Conservation (phyloP, 345 rosid genomes). For the Bruguiera sexangula region DNA sequence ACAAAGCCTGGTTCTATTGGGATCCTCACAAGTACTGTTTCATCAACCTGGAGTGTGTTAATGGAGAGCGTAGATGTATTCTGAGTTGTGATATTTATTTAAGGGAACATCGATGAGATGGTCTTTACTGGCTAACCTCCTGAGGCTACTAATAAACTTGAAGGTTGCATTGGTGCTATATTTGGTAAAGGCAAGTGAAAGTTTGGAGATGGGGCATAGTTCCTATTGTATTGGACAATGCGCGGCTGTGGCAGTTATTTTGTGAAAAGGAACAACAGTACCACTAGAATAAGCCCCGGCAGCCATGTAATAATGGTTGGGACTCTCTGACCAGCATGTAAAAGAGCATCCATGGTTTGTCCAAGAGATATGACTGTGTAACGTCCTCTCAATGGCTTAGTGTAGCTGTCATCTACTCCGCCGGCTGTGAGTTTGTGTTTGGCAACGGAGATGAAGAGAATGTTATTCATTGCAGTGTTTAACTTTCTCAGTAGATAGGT, state of each 20-base stretch:
- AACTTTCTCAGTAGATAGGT: no score
- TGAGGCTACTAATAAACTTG: not conserved
- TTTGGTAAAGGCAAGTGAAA: not conserved
- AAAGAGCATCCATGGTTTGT: slow-evolving; percentile 31
- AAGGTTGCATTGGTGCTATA: slow-evolving; percentile 10
- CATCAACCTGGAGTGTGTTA: not conserved
- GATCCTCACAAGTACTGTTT: slow-evolving; percentile 13
- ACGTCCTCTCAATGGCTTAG: no score
- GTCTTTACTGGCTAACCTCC: slow-evolving; percentile 10
- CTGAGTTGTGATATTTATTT: not conserved
- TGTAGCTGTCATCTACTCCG: no score
- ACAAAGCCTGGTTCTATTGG: not conserved
- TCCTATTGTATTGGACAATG: slow-evolving; percentile 37
- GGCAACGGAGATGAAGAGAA: no score
- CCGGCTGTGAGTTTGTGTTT: no score
- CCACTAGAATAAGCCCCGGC: slow-evolving; percentile 2
- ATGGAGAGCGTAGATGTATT: not conserved
- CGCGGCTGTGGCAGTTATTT: slow-evolving; percentile 22
- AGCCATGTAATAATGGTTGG: slow-evolving; percentile 16
- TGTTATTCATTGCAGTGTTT: no score
- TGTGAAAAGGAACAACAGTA: slow-evolving; percentile 8
- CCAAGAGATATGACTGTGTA: slow-evolving; percentile 31
- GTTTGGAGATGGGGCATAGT: slow-evolving; percentile 13
- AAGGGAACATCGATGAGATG: slow-evolving; percentile 11
- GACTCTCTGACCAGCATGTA: slow-evolving; percentile 23